Conservation (phyloP, 768 basidiomycete species). For the Mycena vulgaris region DNA sequence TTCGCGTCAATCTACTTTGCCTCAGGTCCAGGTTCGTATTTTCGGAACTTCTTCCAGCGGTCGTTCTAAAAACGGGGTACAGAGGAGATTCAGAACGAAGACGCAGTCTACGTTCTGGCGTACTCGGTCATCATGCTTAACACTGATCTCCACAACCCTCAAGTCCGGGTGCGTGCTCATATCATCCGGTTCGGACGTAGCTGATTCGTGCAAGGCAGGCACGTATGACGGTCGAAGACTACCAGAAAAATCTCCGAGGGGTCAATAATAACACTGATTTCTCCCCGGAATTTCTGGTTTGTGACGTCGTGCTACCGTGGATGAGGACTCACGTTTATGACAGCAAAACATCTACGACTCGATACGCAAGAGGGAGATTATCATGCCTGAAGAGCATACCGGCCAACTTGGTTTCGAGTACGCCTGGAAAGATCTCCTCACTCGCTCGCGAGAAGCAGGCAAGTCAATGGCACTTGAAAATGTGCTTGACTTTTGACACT, state of each 20-base stretch:
- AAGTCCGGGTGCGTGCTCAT: conserved; percentile 77
- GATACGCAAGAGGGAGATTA: conserved; percentile 93
- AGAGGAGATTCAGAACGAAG: conserved; percentile 93
- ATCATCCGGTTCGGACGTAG: background rate
- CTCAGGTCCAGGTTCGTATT: conserved; percentile 77
- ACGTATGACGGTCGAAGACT: conserved; percentile 97
- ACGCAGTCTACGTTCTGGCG: conserved; percentile 94
- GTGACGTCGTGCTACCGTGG: conserved; percentile 37
- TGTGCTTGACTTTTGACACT: conserved; percentile 3
- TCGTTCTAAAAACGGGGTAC: conserved; percentile 19
- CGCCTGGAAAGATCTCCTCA: conserved; percentile 96
- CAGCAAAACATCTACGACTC: conserved; percentile 95
- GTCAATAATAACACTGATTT: conserved; percentile 92
- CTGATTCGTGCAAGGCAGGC: conserved; percentile 68
- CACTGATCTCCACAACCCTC: conserved; percentile 96
- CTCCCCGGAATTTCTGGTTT: conserved; percentile 86
- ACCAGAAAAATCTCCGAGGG: conserved; percentile 91
- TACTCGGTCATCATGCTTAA: conserved; percentile 99
- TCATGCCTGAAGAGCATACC: conserved; percentile 98
- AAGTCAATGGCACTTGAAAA: conserved; percentile 30
- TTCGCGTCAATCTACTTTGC: conserved; percentile 95
- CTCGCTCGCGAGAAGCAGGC: conserved; percentile 88
- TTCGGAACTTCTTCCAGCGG: background rate
- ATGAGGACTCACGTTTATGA: conserved; percentile 17
- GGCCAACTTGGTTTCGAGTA: conserved; percentile 98